Conservation (phyloP, 371 early-diverging fungal genomes). For the Mucor ambiguus region DNA sequence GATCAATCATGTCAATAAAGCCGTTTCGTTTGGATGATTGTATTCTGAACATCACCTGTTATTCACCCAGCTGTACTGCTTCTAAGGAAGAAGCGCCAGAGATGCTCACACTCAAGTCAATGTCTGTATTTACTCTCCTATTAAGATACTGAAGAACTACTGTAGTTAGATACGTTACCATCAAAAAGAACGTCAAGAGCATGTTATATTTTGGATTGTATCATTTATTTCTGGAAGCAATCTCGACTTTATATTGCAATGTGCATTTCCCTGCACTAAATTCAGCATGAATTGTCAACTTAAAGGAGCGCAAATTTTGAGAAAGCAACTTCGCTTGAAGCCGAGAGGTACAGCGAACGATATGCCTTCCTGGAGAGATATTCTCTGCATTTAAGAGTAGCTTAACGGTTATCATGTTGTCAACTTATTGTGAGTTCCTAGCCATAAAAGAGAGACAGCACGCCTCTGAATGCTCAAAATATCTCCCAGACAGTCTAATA, state of each 20-base stretch:
- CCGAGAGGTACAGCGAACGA: neutral
- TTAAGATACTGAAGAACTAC: too few species aligned
- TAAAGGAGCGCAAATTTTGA: neutral
- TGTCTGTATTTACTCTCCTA: too few species aligned
- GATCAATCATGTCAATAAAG: neutral
- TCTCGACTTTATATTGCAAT: neutral
- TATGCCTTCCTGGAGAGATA: neutral
- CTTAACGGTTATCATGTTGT: neutral
- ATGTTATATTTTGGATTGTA: neutral
- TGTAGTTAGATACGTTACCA: too few species aligned
- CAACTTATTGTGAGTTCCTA: too few species aligned
- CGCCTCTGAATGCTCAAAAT: too few species aligned
- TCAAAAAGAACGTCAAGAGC: neutral
- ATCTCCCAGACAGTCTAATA: too few species aligned
- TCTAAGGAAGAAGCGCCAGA: too few species aligned
- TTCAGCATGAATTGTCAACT: neutral
- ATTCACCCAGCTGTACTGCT: too few species aligned
- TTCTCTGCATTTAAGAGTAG: neutral
- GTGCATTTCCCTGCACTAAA: neutral
- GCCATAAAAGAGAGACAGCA: too few species aligned
- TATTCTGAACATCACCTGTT: too few species aligned
- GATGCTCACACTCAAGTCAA: too few species aligned
- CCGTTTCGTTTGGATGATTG: too few species aligned
- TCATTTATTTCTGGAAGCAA: neutral
- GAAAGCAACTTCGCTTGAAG: neutral